Evolutionary conservation across 2,329 filamentous ascomycete species (phyloP).

Genomic region (Bipolaris zeicola): DNA sequence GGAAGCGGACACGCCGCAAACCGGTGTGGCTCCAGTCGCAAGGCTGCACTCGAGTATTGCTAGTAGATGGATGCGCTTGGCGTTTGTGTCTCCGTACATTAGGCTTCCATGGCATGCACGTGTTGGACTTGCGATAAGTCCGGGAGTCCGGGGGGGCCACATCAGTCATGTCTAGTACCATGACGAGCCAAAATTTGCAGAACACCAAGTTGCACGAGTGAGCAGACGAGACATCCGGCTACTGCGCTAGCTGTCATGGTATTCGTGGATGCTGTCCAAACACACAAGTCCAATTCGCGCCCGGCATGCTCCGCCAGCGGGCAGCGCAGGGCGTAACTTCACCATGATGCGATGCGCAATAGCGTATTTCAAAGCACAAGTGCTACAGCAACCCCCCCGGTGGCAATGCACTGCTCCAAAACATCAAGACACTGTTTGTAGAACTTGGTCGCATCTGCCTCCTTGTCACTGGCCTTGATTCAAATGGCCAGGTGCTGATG

Average conservation of each 20-base stretch:
- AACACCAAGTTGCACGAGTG: background rate
- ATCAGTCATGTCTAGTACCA: background rate
- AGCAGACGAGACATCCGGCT: background rate
- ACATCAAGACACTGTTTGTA: background rate
- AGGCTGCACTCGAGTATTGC: slow-evolving; percentile 2
- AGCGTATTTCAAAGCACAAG: slow-evolving; percentile 7
- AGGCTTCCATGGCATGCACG: background rate
- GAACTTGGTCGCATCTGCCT: background rate
- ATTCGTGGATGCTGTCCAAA: background rate
- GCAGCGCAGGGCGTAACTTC: slow-evolving; percentile 20
- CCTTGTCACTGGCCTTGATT: background rate
- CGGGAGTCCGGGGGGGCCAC: background rate
- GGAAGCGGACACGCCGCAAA: slow-evolving; percentile 11
- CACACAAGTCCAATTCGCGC: slow-evolving; percentile 12
- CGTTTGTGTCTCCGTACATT: background rate
- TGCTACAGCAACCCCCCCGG: slow-evolving; percentile 7
- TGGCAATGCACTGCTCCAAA: slow-evolving; percentile 3
- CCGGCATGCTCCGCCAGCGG: slow-evolving; percentile 6
- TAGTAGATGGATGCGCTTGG: background rate
- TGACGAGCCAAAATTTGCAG: background rate
- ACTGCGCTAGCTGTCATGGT: background rate
- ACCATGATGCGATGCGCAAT: slow-evolving; percentile 8
- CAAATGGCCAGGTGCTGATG: too few relatives aligned
- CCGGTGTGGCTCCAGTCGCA: slow-evolving; percentile 6
- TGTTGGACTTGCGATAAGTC: background rate